Percentiles rank a stretch among this genome's conserved stretches.
Conservation (phyloP, 768 basidiomycete species). For the Serendipita indica region DNA sequence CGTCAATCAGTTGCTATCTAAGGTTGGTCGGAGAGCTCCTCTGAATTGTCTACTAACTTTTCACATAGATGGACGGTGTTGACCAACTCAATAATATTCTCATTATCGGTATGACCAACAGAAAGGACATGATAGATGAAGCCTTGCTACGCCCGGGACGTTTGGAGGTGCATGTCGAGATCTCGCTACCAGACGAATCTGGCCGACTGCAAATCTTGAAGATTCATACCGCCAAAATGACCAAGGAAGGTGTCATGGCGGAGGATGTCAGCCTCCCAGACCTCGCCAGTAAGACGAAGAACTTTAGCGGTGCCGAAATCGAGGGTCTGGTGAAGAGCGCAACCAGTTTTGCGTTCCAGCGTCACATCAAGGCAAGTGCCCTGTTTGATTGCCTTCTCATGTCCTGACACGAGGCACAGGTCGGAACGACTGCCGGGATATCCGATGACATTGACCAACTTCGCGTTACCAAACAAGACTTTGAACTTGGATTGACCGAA, state of each 20-base stretch:
- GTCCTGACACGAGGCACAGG: constrained; percentile 23
- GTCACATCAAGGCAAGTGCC: constrained; percentile 69
- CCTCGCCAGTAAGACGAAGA: constrained; percentile 76
- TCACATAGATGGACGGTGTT: constrained; percentile 90
- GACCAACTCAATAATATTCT: constrained; percentile 98
- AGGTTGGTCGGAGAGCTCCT: constrained; percentile 37
- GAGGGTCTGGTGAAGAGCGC: constrained; percentile 94
- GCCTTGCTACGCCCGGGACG: constrained; percentile 93
- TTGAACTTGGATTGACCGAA: constrained; percentile 80
- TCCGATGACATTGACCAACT: constrained; percentile 91
- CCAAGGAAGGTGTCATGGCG: constrained; percentile 80
- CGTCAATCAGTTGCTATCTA: constrained; percentile 95
- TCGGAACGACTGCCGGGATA: constrained; percentile 93
- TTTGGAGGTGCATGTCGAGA: constrained; percentile 99
- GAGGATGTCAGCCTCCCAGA: constrained; percentile 67
- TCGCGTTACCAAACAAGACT: constrained; percentile 73
- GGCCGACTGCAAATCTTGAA: constrained; percentile 87
- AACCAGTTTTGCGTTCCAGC: constrained; percentile 92
- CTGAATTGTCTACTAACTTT: not conserved
- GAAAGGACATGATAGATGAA: constrained; percentile 97
- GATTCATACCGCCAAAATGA: constrained; percentile 94
- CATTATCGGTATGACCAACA: constrained; percentile 99
- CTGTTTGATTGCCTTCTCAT: not conserved
- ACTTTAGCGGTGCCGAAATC: constrained; percentile 96
- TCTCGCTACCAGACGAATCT: constrained; percentile 86